These are phyloP conservation scores for Camelina laxa DNA, from an alignment of 345 rosid genomes.

Conservation along the genomic window DNA sequence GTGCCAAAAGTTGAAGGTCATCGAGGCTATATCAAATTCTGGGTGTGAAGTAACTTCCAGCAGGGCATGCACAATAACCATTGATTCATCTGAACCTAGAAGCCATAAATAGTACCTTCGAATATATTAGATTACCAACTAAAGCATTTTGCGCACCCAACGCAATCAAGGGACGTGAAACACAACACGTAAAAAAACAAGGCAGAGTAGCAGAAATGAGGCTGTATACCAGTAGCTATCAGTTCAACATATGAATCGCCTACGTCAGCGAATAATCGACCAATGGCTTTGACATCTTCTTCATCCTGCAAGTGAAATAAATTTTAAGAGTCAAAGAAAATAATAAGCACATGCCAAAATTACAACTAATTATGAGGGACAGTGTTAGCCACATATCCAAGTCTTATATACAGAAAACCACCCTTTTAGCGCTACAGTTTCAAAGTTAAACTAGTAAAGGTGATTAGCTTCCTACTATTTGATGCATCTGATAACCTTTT, in stretches of 20 bases:
- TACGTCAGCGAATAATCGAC: slow-evolving; percentile 93
- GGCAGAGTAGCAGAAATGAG: slow-evolving; percentile 21
- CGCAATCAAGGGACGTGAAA: slow-evolving; percentile 36
- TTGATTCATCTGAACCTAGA: slow-evolving; percentile 88
- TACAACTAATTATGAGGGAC: slow-evolving; percentile 16
- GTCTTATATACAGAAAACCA: slow-evolving; percentile 16
- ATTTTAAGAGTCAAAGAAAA: slow-evolving; percentile 28
- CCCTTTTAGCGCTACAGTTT: not conserved
- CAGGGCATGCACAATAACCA: slow-evolving; percentile 84
- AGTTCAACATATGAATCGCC: slow-evolving; percentile 98
- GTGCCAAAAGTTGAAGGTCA: slow-evolving; percentile 99
- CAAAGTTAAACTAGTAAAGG: not conserved
- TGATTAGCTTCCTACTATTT: slow-evolving; percentile 7
- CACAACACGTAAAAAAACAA: slow-evolving; percentile 26
- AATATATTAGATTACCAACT: slow-evolving; percentile 26
- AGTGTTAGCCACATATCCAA: slow-evolving; percentile 20
- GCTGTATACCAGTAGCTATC: slow-evolving; percentile 79
- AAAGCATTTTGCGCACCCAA: slow-evolving; percentile 24
- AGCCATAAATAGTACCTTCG: slow-evolving; percentile 27
- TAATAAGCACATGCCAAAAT: slow-evolving; percentile 25
- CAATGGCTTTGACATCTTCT: slow-evolving; percentile 98
- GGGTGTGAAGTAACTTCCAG: slow-evolving; percentile 93
- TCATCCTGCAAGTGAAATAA: slow-evolving; percentile 71
- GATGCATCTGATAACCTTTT: not conserved
- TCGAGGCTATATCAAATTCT: slow-evolving; percentile 95